Evolutionary conservation across 768 basidiomycete species (phyloP).

Genomic region (Pleurotus djamor): DNA sequence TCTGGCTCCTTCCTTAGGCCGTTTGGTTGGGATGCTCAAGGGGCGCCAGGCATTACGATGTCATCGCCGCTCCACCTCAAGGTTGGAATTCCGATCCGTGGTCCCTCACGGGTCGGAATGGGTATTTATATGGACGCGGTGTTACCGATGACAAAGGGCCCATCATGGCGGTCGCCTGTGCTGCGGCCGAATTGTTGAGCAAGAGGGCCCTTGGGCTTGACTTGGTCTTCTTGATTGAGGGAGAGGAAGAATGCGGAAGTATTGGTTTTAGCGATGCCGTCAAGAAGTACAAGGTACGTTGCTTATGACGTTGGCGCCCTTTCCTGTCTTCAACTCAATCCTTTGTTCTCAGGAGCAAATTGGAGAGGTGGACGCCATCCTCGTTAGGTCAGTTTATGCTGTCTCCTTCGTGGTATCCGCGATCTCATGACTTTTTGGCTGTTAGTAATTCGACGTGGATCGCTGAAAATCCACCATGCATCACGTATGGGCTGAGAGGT

Average conservation of each 20-base stretch:
- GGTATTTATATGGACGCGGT: conserved; percentile 88
- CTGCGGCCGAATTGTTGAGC: conserved; percentile 78
- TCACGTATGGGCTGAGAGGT: conserved; percentile 93
- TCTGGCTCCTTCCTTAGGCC: too few relatives aligned
- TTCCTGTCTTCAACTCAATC: conserved; percentile 3
- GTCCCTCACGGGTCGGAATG: conserved; percentile 76
- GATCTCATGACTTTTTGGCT: conserved; percentile 1
- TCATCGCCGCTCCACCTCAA: conserved; percentile 75
- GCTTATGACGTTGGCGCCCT: neutral
- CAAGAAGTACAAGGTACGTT: conserved; percentile 62
- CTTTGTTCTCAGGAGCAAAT: conserved; percentile 59
- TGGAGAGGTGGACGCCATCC: conserved; percentile 84
- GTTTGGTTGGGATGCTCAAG: too few relatives aligned
- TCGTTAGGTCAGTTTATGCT: conserved; percentile 61
- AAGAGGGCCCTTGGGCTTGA: conserved; percentile 79
- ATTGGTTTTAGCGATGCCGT: conserved; percentile 82
- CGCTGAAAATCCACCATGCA: conserved; percentile 85
- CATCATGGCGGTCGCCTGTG: conserved; percentile 86
- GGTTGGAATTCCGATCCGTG: conserved; percentile 90
- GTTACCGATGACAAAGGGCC: conserved; percentile 97
- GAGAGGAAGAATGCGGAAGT: conserved; percentile 97
- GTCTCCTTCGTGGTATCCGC: neutral
- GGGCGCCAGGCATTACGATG: conserved; percentile 83
- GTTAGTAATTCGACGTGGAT: conserved; percentile 95
- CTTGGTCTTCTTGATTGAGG: conserved; percentile 89